These are phyloP conservation scores for Microcyclospora tardicrescens DNA, from an alignment of 2,329 filamentous ascomycete species.

Conservation along the genomic window DNA sequence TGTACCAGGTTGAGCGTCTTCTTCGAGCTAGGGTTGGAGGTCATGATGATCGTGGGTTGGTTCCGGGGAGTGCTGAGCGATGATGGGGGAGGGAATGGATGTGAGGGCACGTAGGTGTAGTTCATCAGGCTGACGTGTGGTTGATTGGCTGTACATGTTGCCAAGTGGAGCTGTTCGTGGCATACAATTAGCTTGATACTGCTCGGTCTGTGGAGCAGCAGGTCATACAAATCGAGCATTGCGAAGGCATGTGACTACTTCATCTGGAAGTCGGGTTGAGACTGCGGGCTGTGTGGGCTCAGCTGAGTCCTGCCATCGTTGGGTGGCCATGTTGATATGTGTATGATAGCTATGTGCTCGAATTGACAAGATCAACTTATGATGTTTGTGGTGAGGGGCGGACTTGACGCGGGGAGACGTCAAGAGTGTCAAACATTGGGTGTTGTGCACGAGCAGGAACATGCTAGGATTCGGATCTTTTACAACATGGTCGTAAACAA, in stretches of 20 bases:
- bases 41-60: conserved; percentile 66
- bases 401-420: no score
- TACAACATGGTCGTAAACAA: no score
- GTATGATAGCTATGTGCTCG: no score
- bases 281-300: conserved; percentile 58
- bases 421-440: no score
- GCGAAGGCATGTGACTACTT: conserved; percentile 82
- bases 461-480: no score
- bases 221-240: conserved; percentile 77
- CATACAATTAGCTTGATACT: background rate
- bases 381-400: no score
- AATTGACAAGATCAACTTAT: no score
- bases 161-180: conserved; percentile 69
- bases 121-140: conserved; percentile 97
- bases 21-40: conserved; percentile 64
- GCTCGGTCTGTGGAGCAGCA: conserved; percentile 18
- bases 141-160: conserved; percentile 69
- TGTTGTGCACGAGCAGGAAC: no score
- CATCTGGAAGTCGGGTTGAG: conserved; percentile 58
- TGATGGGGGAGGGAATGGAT: conserved; percentile 12
- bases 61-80: conserved; percentile 46
- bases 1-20: conserved; percentile 70
- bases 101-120: conserved; percentile 78
- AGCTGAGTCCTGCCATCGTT: background rate
- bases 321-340: no score